Evolutionary conservation across 164 flowering plant species (phyloP), one percentile per base, ranked within the genome.

Genomic region (Macadamia tetraphylla): DNA sequence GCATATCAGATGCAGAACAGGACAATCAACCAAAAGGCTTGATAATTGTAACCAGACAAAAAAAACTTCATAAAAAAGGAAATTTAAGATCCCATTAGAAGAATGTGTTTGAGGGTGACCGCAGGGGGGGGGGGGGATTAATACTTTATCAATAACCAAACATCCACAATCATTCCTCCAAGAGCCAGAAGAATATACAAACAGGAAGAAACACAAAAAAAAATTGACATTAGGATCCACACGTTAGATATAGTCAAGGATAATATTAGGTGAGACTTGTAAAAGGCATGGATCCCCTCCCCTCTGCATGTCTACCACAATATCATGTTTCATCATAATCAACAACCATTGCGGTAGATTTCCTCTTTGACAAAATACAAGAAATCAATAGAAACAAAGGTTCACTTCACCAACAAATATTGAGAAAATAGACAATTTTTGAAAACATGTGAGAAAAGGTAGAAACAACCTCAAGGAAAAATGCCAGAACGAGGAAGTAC

Each of bases 1-100:
- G 86, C 77, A 85, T 23, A 32, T 60, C 29, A 46, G 11, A 74
- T 65, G 46, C 4, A 32, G 65, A 43, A 23, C 9, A 46, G 48
- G 57, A 18, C 15, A 43, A 56, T 58, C 10, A 46, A 11, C 12
- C 7, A 18, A 59, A 56, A 57, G 32, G 15, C 11, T 31, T 17
- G 18, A 69, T 56, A 32, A 9, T 29, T 31, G 56, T 6, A 58
- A 29, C 6, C 4, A 3, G 9, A 58, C 13, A 58, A 58, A 1
- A 23, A 58, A 18, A 23, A 10, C 6, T 9, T 51, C 13, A 15
- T 9, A 13, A 51, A 52, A 1, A 52, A 52, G 18, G 15, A 52
- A 52, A 46, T 46, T 46, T 46, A 46, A 8, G 51, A 11, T 46
- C 9, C 51, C 51, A 46, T 46, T 9, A 46, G 51, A 9, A 11